Base-by-base conservation (phyloP, 306 rosid genomes). In the Sicyos edulis region DNA sequence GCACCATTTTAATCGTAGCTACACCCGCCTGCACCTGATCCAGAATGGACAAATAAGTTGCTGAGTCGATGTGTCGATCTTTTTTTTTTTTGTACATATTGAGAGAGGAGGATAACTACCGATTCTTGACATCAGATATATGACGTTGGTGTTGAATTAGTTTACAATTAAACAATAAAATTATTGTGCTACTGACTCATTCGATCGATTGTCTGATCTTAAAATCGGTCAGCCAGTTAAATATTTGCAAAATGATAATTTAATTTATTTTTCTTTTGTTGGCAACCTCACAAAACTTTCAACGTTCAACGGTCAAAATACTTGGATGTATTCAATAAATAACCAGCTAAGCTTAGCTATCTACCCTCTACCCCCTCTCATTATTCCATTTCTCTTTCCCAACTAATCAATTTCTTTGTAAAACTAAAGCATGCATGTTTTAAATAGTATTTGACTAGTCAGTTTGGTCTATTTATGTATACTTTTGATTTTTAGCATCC, bases 281-380 rank as follows among this genome's bases (percentile, higher is more conserved):
- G 56, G 4, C 57, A 5, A 7, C 57, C 44, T 14, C 66, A 37
- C 42, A 37, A 60, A 26, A 4, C 29, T 29, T 60, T 60, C 66
- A 60, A 60, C 45, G 21, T 45, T 60, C 66, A 29, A 29, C 66
- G 66, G 66, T 60, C 66, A 60, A 60, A 60, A 29, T 26, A 60
- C n/a, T 59, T 59, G 65, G 11, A 59, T 60, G 10, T 29, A 7
- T 60, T 1, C 66, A 60, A 60, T 60, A 60, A 60, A 60, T 29
- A 29, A 59, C 10, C 65, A 59, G 65, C 44, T 29, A 29, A 29
- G 66, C 42, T 59, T 12, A 26, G 11, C 45, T 60, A 60, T 29
- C 66, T 8, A 59, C 65, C 64, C 16, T 52, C 7, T 1, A 2
- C 26, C 20, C 29, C 2, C 21, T 0, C 61, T 29, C 66, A 26